Evolutionary conservation across 371 early-diverging fungal species (phyloP), one percentile per base, ranked within the genome.

Genomic region (Nematocida parisii): DNA sequence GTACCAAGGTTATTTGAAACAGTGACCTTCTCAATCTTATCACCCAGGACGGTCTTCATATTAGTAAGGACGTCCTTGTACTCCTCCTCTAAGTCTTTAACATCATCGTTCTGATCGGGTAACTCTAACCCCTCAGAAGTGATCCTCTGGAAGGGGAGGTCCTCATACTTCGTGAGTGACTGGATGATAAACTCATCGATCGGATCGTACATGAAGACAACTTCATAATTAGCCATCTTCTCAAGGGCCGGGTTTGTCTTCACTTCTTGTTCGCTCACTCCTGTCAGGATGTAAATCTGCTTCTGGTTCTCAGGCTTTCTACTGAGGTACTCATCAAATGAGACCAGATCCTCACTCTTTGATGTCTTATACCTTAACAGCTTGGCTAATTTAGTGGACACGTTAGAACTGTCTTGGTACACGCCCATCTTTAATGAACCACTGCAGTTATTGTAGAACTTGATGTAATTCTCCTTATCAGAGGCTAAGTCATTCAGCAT

Each of bases 391-490:
- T 92, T 92, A 87, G 88, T 90, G 81, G 91, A 90, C 90, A 93
- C 91, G 85, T 90, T 90, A 52, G 91, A 83, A 33, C 60, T 61
- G 87, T 93, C 93, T 86, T 93, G 93, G 90, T 92, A 91, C 86
- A 94, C 88, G 72, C 94, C 95, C 72, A 94, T 90, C 90, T 95
- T 95, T 82, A 95, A 83, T 90, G 91, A 92, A 89, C 91, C 92
- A 87, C 90, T 87, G 88, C 93, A 94, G 75, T 93, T 92, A 88
- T 93, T 92, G 90, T 93, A 93, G 91, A 95, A 93, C 89, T 92
- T 92, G 87, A 87, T 87, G 82, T 90, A 91, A 87, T 94, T 93
- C 89, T 84, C 84, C 45, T 92, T 90, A 89, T 94, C 93, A 86
- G 91, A 91, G 61, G 90, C 89, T 72, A 93, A 90, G 87, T 94